Evolutionary conservation across 1,284 basidiomycete species (phyloP).

Genomic region (Ustilago vetiveriae): DNA sequence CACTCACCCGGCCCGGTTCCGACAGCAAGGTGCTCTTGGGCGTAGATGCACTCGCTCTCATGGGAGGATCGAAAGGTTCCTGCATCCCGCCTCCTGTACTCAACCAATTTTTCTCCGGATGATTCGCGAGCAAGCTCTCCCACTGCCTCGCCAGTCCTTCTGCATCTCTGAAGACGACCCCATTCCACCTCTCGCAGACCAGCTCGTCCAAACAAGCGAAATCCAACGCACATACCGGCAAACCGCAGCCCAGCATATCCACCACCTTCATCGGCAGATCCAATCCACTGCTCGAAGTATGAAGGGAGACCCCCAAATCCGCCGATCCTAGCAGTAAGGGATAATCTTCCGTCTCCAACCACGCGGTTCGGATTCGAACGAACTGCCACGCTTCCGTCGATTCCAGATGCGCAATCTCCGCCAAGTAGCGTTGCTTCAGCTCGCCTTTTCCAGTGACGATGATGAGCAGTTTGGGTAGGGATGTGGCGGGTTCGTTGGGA

Average conservation of each 20-base stretch:
- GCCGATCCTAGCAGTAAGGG: slow-evolving; percentile 74
- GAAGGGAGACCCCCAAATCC: slow-evolving; percentile 89
- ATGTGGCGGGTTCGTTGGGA: slow-evolving; percentile 29
- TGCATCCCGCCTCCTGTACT: slow-evolving; percentile 21
- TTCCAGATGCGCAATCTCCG: slow-evolving; percentile 73
- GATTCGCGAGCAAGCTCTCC: slow-evolving; percentile 66
- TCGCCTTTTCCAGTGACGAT: slow-evolving; percentile 94
- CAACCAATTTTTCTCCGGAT: slow-evolving; percentile 34
- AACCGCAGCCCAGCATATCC: slow-evolving; percentile 96
- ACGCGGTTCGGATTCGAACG: slow-evolving; percentile 74
- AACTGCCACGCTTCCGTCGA: slow-evolving; percentile 77
- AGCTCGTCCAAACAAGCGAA: slow-evolving; percentile 89
- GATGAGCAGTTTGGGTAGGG: slow-evolving; percentile 70
- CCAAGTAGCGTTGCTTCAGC: slow-evolving; percentile 78
- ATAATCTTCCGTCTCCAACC: slow-evolving; percentile 58
- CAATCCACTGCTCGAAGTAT: slow-evolving; percentile 86
- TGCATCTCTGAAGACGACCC: slow-evolving; percentile 78
- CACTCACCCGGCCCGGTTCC: neutral
- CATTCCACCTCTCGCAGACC: slow-evolving; percentile 83
- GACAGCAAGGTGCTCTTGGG: neutral
- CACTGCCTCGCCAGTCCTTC: slow-evolving; percentile 78
- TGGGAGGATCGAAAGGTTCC: slow-evolving; percentile 21
- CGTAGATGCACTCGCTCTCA: neutral
- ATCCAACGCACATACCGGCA: slow-evolving; percentile 89
- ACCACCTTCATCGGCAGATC: slow-evolving; percentile 99